These are phyloP conservation scores for Oidiodendron maius DNA, from an alignment of 495 filamentous ascomycete genomes.

Conservation along the genomic window DNA sequence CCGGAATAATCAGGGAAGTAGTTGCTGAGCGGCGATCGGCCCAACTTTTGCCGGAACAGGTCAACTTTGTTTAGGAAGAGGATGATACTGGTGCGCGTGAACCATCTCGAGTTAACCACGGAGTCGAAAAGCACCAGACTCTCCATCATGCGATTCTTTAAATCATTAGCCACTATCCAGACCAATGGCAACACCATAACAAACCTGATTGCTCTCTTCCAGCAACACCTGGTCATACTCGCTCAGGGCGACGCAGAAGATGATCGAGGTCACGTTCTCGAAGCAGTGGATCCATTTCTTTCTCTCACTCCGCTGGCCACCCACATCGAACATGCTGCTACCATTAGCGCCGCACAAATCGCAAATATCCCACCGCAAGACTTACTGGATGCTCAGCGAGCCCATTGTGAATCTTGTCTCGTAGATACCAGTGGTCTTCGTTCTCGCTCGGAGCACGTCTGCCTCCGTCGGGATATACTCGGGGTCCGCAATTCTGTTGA, in stretches of 20 bases:
- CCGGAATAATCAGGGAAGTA: constrained; percentile 98
- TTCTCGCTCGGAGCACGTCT: constrained; percentile 90
- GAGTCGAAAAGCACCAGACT: constrained; percentile 96
- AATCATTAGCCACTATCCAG: constrained; percentile 18
- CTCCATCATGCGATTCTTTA: constrained; percentile 99
- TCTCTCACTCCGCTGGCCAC: constrained; percentile 90
- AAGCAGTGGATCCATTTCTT: constrained; percentile 99
- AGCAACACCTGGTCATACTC: constrained; percentile 97
- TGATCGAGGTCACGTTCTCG: constrained; percentile 99
- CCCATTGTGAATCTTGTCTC: constrained; percentile 98
- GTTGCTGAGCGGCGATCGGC: constrained; percentile 78
- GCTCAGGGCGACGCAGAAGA: constrained; percentile 97
- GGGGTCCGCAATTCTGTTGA: constrained; percentile 71
- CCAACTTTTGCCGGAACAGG: constrained; percentile 91
- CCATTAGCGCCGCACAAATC: constrained; percentile 12
- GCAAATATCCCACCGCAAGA: constrained; percentile 2
- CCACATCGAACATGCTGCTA: constrained; percentile 88
- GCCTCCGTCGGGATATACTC: constrained; percentile 88
- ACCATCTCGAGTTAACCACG: constrained; percentile 98
- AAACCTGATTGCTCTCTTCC: constrained; percentile 94
- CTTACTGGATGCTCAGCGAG: constrained; percentile 96
- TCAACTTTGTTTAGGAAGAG: constrained; percentile 98
- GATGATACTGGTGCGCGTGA: constrained; percentile 97
- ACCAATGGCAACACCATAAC: constrained; percentile 15
- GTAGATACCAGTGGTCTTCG: constrained; percentile 99